Evolutionary conservation across 306 rosid species (phyloP).

Genomic region (Argentina anserina): DNA sequence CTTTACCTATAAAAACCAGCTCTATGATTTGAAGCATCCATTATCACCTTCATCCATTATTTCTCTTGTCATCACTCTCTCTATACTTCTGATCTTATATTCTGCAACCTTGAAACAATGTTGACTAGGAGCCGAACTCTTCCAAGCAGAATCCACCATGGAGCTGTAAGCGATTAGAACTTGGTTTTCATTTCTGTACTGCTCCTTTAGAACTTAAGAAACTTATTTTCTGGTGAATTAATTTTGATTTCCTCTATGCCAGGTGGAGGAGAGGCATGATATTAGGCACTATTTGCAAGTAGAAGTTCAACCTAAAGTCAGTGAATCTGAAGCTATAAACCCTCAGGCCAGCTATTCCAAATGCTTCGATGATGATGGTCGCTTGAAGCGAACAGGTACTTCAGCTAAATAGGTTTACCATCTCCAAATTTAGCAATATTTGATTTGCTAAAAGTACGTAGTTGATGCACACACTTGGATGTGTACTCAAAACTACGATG

Average conservation of each 20-base stretch:
- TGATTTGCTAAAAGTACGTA: background rate
- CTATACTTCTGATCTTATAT: background rate
- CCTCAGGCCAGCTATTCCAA: conserved; percentile 49
- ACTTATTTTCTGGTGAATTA: background rate
- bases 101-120: conserved; percentile 32
- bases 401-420: background rate
- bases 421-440: background rate
- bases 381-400: conserved; percentile 69
- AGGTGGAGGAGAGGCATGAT: conserved; percentile 66
- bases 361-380: conserved; percentile 79
- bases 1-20: conserved; percentile 33
- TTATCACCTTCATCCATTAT: conserved; percentile 9
- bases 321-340: conserved; percentile 37
- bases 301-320: conserved; percentile 49
- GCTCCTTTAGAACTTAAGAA: no score
- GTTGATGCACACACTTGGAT: background rate
- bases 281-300: conserved; percentile 55
- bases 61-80: background rate
- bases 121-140: conserved; percentile 69
- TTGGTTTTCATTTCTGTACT: background rate
- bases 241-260: conserved; percentile 11
- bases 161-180: conserved; percentile 40
- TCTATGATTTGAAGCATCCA: conserved; percentile 2
- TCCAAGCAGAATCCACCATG: conserved; percentile 76
- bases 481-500: background rate